phyloP scores from a whole-genome alignment of 2,329 filamentous ascomycete genomes.

The Didymella pinodella region DNA sequence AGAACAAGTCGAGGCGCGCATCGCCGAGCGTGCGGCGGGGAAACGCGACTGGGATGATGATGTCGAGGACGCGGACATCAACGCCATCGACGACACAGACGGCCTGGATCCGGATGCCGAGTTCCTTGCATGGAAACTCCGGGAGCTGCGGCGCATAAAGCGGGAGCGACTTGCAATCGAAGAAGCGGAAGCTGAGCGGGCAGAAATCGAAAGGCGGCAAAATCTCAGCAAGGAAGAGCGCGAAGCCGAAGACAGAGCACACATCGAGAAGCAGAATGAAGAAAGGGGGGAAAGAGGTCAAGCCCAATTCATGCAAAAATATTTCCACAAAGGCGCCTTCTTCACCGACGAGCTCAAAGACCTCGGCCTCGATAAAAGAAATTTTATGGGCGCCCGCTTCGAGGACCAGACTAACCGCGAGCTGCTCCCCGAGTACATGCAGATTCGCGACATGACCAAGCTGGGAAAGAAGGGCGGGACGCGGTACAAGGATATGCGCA shows the following conservation, averaged over 20 bases:
- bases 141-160: conserved; percentile 88
- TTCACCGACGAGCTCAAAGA: conserved; percentile 82
- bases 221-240: conserved; percentile 89
- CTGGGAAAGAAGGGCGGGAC: conserved; percentile 90
- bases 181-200: conserved; percentile 80
- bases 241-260: conserved; percentile 81
- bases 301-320: conserved; percentile 92
- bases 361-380: conserved; percentile 77
- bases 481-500: conserved; percentile 86
- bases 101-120: conserved; percentile 87
- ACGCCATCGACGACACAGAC: conserved; percentile 88
- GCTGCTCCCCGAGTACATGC: conserved; percentile 86
- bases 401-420: conserved; percentile 87
- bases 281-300: conserved; percentile 78
- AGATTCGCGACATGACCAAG: conserved; percentile 92
- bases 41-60: conserved; percentile 86
- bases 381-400: conserved; percentile 85
- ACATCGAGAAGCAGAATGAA: conserved; percentile 77
- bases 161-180: conserved; percentile 87
- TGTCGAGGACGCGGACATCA: conserved; percentile 70
- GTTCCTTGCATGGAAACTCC: conserved; percentile 89
- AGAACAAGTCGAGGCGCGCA: conserved; percentile 84
- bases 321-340: conserved; percentile 96
- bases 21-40: conserved; percentile 74
- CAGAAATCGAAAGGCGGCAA: conserved; percentile 85